Conservation (phyloP, 768 basidiomycete species). For the Tricholoma hemisulphureum region DNA sequence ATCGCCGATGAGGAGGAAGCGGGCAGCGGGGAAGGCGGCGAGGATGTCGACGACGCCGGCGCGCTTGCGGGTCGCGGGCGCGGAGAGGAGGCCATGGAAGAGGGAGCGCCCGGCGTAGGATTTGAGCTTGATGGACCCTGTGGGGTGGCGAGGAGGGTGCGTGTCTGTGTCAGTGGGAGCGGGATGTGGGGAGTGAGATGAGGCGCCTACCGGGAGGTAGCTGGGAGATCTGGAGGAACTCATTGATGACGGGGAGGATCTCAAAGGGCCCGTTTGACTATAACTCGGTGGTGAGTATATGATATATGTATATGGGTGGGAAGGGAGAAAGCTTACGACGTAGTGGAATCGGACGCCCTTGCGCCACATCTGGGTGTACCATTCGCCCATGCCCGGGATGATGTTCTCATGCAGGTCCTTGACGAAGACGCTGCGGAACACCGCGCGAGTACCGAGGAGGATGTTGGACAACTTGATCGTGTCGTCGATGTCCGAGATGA, state of each 20-base stretch:
- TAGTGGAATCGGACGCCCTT: constrained; percentile 83
- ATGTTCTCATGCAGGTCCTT: constrained; percentile 75
- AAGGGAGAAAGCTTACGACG: constrained; percentile 56
- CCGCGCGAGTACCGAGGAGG: constrained; percentile 71
- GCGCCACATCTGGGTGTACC: constrained; percentile 69
- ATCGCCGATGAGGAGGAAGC: constrained; percentile 87
- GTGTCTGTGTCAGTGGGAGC: constrained; percentile 1
- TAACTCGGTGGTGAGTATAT: not conserved
- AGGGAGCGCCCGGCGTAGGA: constrained; percentile 84
- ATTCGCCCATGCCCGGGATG: constrained; percentile 81
- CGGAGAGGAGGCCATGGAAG: constrained; percentile 78
- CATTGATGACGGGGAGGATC: constrained; percentile 71
- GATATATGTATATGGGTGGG: not conserved
- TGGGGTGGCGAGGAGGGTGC: too few relatives aligned
- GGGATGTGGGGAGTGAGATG: not conserved
- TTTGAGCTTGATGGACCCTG: constrained; percentile 76
- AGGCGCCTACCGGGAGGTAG: constrained; percentile 71
- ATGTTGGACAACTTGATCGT: constrained; percentile 83
- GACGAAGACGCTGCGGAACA: constrained; percentile 92
- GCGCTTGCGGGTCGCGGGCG: constrained; percentile 81
- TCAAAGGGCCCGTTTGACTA: constrained; percentile 87
- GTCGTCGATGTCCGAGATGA: constrained; percentile 94
- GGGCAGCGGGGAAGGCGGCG: constrained; percentile 67
- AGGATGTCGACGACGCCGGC: constrained; percentile 77
- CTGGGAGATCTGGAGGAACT: constrained; percentile 69